Evolutionary conservation across 176 grass and related monocot genomes (phyloP).

Genomic region (Poa pratensis): DNA sequence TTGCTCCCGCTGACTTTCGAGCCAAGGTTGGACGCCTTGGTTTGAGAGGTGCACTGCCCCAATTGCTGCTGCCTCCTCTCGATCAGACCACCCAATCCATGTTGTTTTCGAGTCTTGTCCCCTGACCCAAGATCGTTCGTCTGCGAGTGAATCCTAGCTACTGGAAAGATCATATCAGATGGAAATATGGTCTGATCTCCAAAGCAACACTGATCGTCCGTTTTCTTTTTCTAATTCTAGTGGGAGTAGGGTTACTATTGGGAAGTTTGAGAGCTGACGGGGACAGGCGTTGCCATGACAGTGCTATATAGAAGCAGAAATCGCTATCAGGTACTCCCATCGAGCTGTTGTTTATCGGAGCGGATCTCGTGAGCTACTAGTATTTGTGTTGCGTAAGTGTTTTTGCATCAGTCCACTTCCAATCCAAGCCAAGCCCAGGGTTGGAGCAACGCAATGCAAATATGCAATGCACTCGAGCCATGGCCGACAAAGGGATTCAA

Average conservation of each 20-base stretch:
- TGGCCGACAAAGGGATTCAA: neutral
- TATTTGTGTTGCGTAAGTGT: neutral
- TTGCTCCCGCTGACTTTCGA: too few relatives aligned
- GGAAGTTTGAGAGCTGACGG: neutral
- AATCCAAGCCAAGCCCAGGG: neutral
- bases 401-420: neutral
- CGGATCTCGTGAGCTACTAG: neutral
- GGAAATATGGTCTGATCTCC: neutral
- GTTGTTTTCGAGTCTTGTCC: neutral
- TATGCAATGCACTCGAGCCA: too few relatives aligned
- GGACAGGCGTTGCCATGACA: neutral
- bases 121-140: neutral
- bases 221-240: neutral
- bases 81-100: neutral
- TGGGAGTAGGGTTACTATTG: constrained; percentile 13
- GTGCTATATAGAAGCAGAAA: neutral
- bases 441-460: too few relatives aligned
- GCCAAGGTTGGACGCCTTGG: constrained; percentile 48
- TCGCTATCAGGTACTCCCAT: neutral
- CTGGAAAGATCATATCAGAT: constrained; percentile 13
- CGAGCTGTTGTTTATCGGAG: neutral
- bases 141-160: neutral
- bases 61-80: neutral
- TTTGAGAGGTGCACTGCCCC: constrained; percentile 44
- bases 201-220: neutral